Evolutionary conservation across 2,329 filamentous ascomycete genomes (phyloP).

Genomic region (Scedosporium dehoogii): DNA sequence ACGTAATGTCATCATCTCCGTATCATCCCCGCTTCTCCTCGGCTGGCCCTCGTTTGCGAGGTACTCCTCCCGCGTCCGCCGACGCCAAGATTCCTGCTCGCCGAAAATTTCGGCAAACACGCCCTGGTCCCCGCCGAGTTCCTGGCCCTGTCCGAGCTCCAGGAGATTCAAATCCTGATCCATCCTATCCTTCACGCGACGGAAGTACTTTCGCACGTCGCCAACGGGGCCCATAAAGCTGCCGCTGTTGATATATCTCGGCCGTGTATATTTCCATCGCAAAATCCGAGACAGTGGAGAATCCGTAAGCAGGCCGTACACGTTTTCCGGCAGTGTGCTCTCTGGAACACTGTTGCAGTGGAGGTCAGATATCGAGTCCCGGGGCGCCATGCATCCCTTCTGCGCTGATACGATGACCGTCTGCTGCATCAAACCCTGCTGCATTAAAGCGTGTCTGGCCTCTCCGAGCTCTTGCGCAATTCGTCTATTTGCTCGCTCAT

Average conservation of each 20-base stretch:
- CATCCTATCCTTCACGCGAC: neutral
- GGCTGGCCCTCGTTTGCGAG: neutral
- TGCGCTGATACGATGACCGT: neutral
- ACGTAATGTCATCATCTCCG: neutral
- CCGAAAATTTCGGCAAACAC: slow-evolving; percentile 21
- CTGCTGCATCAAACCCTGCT: neutral
- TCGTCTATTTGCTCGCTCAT: neutral
- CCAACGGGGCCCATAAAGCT: no score
- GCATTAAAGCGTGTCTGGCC: neutral
- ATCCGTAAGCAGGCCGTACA: no score
- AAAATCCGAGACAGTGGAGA: no score
- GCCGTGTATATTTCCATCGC: no score
- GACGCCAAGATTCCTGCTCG: slow-evolving; percentile 22
- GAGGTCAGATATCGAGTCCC: no score
- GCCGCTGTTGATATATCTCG: no score
- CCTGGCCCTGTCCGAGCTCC: neutral
- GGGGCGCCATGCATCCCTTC: neutral
- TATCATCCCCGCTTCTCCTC: neutral
- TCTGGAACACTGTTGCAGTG: no score
- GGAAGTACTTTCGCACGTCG: no score
- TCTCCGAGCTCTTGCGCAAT: neutral
- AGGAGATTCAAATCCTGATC: neutral
- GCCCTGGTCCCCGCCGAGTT: slow-evolving; percentile 20
- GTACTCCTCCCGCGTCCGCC: slow-evolving; percentile 16
- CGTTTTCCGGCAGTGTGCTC: no score